Conservation (phyloP, 306 rosid species). For the Castanopsis chinensis region DNA sequence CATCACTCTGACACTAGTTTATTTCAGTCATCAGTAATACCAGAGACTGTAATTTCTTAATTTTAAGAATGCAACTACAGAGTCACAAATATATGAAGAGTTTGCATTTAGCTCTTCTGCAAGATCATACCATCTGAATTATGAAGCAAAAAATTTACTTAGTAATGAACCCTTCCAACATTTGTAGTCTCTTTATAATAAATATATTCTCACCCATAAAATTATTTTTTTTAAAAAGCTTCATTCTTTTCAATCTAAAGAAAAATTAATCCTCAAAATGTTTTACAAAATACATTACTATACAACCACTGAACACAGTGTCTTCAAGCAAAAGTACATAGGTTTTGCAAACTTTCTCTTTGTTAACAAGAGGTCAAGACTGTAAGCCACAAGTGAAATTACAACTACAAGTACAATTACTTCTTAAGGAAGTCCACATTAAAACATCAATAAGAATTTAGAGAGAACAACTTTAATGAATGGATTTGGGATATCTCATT, state of each 20-base stretch:
- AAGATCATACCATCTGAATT: background rate
- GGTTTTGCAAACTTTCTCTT: background rate
- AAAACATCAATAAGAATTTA: no score
- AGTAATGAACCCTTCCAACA: background rate
- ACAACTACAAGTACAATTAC: no score
- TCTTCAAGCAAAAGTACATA: background rate
- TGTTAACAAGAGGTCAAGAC: no score
- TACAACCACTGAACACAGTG: background rate
- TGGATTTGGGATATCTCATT: background rate
- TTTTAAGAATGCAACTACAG: background rate
- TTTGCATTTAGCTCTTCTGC: background rate
- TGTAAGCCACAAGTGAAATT: no score
- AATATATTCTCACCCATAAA: no score
- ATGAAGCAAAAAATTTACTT: background rate
- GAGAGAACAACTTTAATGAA: no score
- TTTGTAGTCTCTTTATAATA: background rate
- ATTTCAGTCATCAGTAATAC: background rate
- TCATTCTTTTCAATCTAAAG: background rate
- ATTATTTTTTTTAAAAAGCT: background rate
- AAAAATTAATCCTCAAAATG: background rate
- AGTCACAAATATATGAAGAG: background rate
- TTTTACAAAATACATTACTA: background rate
- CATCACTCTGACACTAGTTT: background rate
- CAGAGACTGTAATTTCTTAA: background rate
- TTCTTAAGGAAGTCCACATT: no score